Base-by-base conservation (phyloP, 352 stramenopile genomes). In the Phytophthora niederhauseri region DNA sequence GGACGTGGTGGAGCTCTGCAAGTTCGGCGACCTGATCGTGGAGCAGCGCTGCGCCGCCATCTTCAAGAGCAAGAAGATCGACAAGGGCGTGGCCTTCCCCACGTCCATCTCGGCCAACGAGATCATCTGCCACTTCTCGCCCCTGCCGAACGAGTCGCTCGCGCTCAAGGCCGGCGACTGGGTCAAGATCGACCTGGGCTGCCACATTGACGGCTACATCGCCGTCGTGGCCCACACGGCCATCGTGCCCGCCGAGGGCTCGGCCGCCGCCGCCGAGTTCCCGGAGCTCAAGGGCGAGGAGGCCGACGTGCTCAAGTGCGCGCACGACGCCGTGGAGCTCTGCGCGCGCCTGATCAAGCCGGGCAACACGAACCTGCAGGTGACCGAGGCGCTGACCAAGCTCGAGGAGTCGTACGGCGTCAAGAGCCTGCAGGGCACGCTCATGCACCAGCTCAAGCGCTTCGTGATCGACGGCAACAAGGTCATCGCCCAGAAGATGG, bases 361-460 rank as follows among this genome's bases (percentile, higher is more conserved):
- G 5, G 98, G 98, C 59, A 98, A 98, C 70, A 99, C 91, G 4
- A 99, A 99, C 84, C 69, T 90, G 49, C 90, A 98, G 80, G 96
- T 97, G 24, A 99, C 98, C 9, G 89, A 98, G 64, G 94, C 96
- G 28, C 87, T 99, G 7, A 92, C 92, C 43, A 96, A 97, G 67
- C 92, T 99, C 4, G 97, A 98, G 41, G 86, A 93, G 38, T 76
- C 87, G 15, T 99, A 99, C 78, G 97, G 93, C 55, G 98, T 99
- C 64, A 99, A 98, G 71, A 90, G 96, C 52, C 87, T 99, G 66
- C 90, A 98, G 62, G 98, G 97, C 36, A 98, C 98, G 63, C 84
- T 99, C 61, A 99, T 99, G 97, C 98, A 99, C 81, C 98, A 99
- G 87, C 98, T 99, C 78, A 99, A 99, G 84, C 95, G 96, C 66